Evolutionary conservation across 140 eudicot species (phyloP), one percentile per base, ranked within the genome.

Genomic region (Stevia rebaudiana): DNA sequence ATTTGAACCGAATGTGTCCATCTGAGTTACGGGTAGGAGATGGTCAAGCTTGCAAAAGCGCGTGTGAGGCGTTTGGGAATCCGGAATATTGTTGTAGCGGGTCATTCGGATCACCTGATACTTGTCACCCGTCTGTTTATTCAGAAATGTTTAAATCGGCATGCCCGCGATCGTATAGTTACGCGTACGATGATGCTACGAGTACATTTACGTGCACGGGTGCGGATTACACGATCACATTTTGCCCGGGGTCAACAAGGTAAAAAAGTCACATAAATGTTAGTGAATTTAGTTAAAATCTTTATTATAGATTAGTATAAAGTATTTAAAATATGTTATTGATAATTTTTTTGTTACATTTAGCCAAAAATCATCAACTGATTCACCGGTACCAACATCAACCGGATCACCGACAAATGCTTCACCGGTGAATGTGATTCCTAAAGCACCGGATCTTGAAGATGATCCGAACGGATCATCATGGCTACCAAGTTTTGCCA

Each of bases 131-230:
- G 0, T 80, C 95, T 1, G 80, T 70, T 13, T 86, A 86, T 68
- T 83, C 90, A 15, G 74, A 80, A 70, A 68, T 78, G 60, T 86
- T 86, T 61, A 86, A 86, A 69, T 63, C 78, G n/a, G 90, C 87
- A 16, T 86, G 95, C 44, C 95, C 90, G 12, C 67, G 90, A 56
- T 76, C 95, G 2, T 86, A 86, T 67, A 86, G 95, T 58, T 86
- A 83, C 54, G 95, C 90, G 0, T 86, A 86, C 11, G 90, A 86
- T 36, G 95, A 86, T 35, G 87, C 95, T 21, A 78, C 90, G 25
- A 86, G 95, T 71, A 86, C 95, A 1, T 86, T 86, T 81, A 86
- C 95, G n/a, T 83, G 95, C 55, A 72, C 59, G 0, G 84, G 95
- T 36, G 89, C 94, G 2, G 94, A 81, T 72, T 87, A 84, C 63